Conservation (phyloP, 2,329 filamentous ascomycete genomes). For the Aspergillus udagawae region DNA sequence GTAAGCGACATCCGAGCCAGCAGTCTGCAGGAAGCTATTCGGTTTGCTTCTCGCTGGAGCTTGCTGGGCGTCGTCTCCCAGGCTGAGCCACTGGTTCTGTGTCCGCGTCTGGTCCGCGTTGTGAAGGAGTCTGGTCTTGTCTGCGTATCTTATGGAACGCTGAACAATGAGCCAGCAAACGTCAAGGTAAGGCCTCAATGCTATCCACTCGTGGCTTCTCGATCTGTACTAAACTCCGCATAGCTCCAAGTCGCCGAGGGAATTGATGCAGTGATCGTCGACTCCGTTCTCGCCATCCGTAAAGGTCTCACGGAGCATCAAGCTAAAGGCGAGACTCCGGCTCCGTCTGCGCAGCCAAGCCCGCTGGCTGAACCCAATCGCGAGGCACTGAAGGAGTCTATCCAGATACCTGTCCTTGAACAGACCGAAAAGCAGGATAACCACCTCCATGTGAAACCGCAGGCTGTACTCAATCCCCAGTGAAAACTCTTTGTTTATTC, state of each 20-base stretch:
- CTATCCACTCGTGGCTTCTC: neutral
- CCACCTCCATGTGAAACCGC: conserved; percentile 15
- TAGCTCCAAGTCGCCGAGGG: conserved; percentile 88
- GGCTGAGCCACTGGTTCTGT: conserved; percentile 84
- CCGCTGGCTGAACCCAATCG: conserved; percentile 19
- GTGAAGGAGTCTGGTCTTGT: conserved; percentile 93
- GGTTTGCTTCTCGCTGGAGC: conserved; percentile 94
- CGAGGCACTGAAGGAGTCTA: conserved; percentile 17
- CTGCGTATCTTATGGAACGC: conserved; percentile 86
- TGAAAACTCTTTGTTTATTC: neutral
- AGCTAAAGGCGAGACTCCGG: conserved; percentile 20
- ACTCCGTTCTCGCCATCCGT: conserved; percentile 87
- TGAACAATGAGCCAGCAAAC: conserved; percentile 83
- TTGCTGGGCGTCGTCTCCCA: conserved; percentile 84
- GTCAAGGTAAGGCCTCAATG: conserved; percentile 65
- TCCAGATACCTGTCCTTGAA: conserved; percentile 25
- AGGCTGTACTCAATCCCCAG: neutral
- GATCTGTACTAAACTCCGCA: conserved; percentile 6
- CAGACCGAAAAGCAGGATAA: conserved; percentile 18
- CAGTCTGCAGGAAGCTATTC: conserved; percentile 89
- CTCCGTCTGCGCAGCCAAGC: conserved; percentile 21
- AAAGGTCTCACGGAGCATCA: conserved; percentile 68
- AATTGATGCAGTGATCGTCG: conserved; percentile 96
- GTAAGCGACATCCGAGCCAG: conserved; percentile 88
- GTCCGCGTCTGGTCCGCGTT: conserved; percentile 81